Percentiles rank a stretch among this genome's conserved stretches.
These are phyloP conservation scores for Fusarium sp. DNA, from an alignment of 2,329 filamentous ascomycete species.

Conservation along the genomic window DNA sequence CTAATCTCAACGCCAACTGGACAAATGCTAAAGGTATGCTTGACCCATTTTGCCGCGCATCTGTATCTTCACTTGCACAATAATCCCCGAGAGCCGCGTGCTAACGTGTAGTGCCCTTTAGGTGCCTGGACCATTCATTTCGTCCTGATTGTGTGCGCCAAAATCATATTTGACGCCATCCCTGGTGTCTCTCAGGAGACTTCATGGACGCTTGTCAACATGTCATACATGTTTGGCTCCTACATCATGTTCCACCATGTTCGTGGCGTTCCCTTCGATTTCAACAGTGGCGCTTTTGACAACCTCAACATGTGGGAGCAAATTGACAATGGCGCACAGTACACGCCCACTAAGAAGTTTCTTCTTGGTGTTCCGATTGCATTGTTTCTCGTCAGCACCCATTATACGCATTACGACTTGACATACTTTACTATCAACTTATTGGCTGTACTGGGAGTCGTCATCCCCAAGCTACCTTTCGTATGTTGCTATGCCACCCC, in stretches of 20 bases:
- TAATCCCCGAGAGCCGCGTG: slow-evolving; percentile 2
- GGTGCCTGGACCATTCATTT: slow-evolving; percentile 98
- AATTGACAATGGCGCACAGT: slow-evolving; percentile 98
- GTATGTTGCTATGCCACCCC: slow-evolving; percentile 64
- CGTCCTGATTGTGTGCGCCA: slow-evolving; percentile 88
- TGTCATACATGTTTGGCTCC: slow-evolving; percentile 98
- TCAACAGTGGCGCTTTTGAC: slow-evolving; percentile 98
- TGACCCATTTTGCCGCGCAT: slow-evolving; percentile 6
- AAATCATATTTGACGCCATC: slow-evolving; percentile 97
- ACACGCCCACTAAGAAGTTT: slow-evolving; percentile 99
- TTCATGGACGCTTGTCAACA: slow-evolving; percentile 98
- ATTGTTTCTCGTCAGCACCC: slow-evolving; percentile 94
- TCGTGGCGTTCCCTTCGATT: slow-evolving; percentile 96
- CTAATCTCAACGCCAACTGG: slow-evolving; percentile 98
- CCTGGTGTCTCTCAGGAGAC: slow-evolving; percentile 97
- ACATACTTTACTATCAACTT: slow-evolving; percentile 98
- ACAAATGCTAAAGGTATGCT: slow-evolving; percentile 94
- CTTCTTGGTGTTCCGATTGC: slow-evolving; percentile 92
- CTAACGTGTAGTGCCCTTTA: slow-evolving; percentile 51
- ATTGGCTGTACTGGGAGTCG: slow-evolving; percentile 87
- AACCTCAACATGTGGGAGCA: slow-evolving; percentile 99
- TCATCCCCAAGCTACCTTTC: slow-evolving; percentile 95
- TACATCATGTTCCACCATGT: slow-evolving; percentile 99
- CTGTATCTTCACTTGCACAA: not conserved
- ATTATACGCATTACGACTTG: slow-evolving; percentile 98